Base-by-base conservation (phyloP, 1,139 yeast genomes). In the Zygosaccharomyces sapae region DNA sequence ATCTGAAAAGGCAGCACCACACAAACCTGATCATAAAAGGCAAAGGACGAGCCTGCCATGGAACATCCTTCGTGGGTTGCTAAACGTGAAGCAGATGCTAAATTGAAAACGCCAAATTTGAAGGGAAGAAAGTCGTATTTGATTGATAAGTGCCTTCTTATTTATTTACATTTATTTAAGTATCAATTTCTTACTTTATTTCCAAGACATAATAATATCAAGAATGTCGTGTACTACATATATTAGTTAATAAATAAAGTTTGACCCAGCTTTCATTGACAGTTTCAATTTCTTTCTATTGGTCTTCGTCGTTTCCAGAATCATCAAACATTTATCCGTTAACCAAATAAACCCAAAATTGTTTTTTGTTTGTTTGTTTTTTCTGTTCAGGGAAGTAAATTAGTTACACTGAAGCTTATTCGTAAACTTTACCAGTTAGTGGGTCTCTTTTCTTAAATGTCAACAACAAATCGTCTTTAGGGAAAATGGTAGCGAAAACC, bases 31-130 rank as follows among this genome's bases (percentile, higher is more conserved):
- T 22, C 7, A 24, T n/a, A 25, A 37, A 22, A 12, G 18, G 30
- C 48, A 10, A 51, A 41, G n/a, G 47, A 47, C 25, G 45, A 47
- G n/a, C 49, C 51, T 19, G 52, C 48, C 12, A 59, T 71, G 13
- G 64, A 87, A 49, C 98, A 92, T 77, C 98, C 98, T 13, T 92
- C 98, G 2, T 92, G 98, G 98, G 83, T 81, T 58, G 98, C 98
- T 16, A 84, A 83, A 70, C 77, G 75, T 67, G 65, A 73, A 50
- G 86, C 86, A 47, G 85, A 86, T 68, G 83, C 83, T 63, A 77
- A 80, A 57, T 65, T 73, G 52, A 78, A 79, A 79, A 79, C 50
- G 81, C 77, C 43, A 81, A 83, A 60, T 89, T 89, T 62, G 68
- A 74, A 44, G 98, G 97, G 63, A 90, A 87, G 70, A 92, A 90